Conservation (phyloP, 257 asterid species). For the Mentha longifolia region DNA sequence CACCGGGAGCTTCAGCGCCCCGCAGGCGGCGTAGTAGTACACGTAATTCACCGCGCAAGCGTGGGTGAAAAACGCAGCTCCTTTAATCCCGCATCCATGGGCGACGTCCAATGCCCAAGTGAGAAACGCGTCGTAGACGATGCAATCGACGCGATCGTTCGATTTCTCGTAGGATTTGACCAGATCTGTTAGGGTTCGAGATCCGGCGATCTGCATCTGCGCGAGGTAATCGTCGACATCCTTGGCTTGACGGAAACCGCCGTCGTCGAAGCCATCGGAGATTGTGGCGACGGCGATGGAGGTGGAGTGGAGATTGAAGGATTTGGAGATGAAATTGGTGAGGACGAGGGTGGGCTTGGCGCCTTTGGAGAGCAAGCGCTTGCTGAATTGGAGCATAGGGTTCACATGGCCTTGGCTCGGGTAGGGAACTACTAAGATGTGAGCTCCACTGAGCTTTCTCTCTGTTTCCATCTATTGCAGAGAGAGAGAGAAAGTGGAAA, state of each 20-base stretch:
- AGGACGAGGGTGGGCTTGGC: constrained; percentile 48
- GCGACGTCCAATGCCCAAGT: constrained; percentile 51
- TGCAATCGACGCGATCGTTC: constrained; percentile 38
- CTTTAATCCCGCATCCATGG: constrained; percentile 30
- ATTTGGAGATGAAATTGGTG: constrained; percentile 40
- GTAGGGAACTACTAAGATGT: constrained; percentile 49
- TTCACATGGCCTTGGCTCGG: constrained; percentile 64
- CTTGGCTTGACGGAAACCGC: constrained; percentile 47
- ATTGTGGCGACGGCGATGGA: constrained; percentile 43
- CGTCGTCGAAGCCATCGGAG: constrained; percentile 35
- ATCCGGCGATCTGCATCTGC: constrained; percentile 45
- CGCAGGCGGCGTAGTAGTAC: constrained; percentile 42
- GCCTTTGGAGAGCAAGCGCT: constrained; percentile 46
- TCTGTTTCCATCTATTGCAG: constrained; percentile 35
- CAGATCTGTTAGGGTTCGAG: constrained; percentile 34
- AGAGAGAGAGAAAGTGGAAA: neutral
- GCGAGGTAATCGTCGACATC: constrained; percentile 44
- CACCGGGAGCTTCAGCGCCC: constrained; percentile 38
- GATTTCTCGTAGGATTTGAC: constrained; percentile 20
- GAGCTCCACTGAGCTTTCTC: constrained; percentile 20
- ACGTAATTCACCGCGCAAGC: constrained; percentile 45
- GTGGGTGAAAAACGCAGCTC: constrained; percentile 51
- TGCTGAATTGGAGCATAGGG: constrained; percentile 57
- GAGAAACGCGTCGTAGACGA: constrained; percentile 48
- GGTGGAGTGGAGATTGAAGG: constrained; percentile 34